Base-by-base conservation (phyloP, 805 yeast genomes). In the Metschnikowia gelsemii region DNA sequence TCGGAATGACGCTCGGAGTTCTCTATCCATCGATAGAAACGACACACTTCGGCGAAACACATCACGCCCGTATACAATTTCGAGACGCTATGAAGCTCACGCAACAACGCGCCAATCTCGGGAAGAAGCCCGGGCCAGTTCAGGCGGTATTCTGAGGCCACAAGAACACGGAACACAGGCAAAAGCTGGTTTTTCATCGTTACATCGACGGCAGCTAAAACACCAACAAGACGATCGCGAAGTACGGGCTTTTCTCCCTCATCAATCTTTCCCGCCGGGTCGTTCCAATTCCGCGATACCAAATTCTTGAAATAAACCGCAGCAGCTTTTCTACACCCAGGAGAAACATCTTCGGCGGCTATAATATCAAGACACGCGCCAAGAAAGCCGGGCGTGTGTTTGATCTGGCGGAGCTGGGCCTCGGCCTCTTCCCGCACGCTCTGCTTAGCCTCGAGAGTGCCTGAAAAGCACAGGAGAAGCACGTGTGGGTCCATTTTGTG, bases 221-320 rank as follows among this genome's bases (percentile, higher is more conserved):
- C 82, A 1, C 79, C 73, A 21, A 89, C 65, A 25, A 93, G 57
- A 50, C 88, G 74, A 14, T 81, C 84, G 46, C 82, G 79, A 49
- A 93, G 79, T 18, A 76, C 68, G 2, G 86, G 87, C 56, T 82
- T 85, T 58, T 91, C 97, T 45, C 77, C 89, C 3, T 68, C 66
- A 49, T 80, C 84, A 9, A 87, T 79, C 18, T 63, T 61, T 12
- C 39, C 35, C 12, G 25, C 28, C 23, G 47, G 41, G 20, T 42
- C 38, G 25, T 18, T 16, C 97, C 97, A 90, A 38, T 76, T 72
- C 26, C 77, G 72, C 12, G 72, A 66, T 17, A 88, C 72, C 42
- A 80, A 73, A 61, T 91, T 90, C 60, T 91, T 91, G 61, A 88
- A 78, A 61, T 79, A 87, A 4, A 91, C 81, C 0, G 93, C 89